Base-by-base conservation (phyloP, 2,329 filamentous ascomycete species). In the Aurifilum marmelostoma region DNA sequence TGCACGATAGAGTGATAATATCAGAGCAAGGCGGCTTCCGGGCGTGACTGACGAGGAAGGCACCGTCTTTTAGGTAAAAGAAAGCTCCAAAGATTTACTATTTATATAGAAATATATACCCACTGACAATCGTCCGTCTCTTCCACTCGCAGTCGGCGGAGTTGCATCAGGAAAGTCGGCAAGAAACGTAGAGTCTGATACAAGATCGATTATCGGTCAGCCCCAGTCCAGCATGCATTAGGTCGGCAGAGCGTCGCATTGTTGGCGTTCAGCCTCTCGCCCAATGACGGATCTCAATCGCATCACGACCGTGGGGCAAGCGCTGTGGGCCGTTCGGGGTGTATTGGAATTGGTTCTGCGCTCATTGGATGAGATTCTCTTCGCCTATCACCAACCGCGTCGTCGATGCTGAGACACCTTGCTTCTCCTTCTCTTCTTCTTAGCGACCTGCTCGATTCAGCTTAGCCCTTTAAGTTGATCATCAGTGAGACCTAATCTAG, bases 401-500 rank as follows among this genome's bases (percentile, higher is more conserved):
- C 34, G 12, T 39, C 43, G 7, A 24, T 21, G 21, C n/a, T 4
- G 50, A 21, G 12, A 21, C 62, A 63, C n/a, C n/a, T n/a, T n/a
- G n/a, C n/a, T 34, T 64, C 12, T 6, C 37, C 37, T 39, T 39
- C 37, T 39, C 11, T 11, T 11, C 37, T 12, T 11, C 37, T 12
- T 9, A 12, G 24, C 21, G 63, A 67, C 58, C 66, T 67, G 66
- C 66, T 63, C 60, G 34, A 67, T 24, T 5, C 34, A n/a, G 66
- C 11, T 67, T 62, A 58, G 39, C 47, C 47, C 21, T 21, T 12
- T 37, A 18, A 18, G 18, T 24, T 43, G n/a, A 58, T 63, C 59
- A 16, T 63, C 59, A 24, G 21, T 41, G 43, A 24, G 27, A 37
- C 65, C 56, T 39, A n/a, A 54, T 50, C 14, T 50, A n/a, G 52